Conservation (phyloP, 257 asterid species). For the Penstemon davidsonii region DNA sequence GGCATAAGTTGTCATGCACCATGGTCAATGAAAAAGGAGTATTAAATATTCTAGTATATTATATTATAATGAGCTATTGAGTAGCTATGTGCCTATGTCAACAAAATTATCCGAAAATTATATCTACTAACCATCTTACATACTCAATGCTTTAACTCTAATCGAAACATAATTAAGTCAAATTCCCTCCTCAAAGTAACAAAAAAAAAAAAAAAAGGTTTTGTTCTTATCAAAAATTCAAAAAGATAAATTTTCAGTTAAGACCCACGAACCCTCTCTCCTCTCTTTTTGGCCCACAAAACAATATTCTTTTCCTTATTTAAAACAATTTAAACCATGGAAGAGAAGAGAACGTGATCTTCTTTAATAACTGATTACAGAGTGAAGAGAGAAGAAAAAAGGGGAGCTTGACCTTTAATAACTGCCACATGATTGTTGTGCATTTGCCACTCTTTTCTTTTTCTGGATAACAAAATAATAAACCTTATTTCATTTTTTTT, state of each 20-base stretch:
- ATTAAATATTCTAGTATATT: too few relatives aligned
- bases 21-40: too few relatives aligned
- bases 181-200: not conserved
- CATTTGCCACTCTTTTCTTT: constrained; percentile 32
- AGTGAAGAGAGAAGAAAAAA: not conserved
- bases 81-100: too few relatives aligned
- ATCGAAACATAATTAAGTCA: not conserved
- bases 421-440: constrained; percentile 61
- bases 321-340: not conserved
- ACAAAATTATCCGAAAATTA: too few relatives aligned
- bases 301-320: too few relatives aligned
- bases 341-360: constrained; percentile 25
- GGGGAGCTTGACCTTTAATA: constrained; percentile 37
- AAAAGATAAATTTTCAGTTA: not conserved
- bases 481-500: constrained; percentile 4
- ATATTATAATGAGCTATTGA: too few relatives aligned
- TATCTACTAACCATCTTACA: too few relatives aligned
- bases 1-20: too few relatives aligned
- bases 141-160: not conserved
- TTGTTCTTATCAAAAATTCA: not conserved
- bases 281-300: not conserved
- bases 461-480: constrained; percentile 17
- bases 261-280: constrained; percentile 13
- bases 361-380: not conserved
- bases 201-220: too few relatives aligned